Conservation (phyloP, 495 filamentous ascomycete species). For the Aspergillus funiculosus region DNA sequence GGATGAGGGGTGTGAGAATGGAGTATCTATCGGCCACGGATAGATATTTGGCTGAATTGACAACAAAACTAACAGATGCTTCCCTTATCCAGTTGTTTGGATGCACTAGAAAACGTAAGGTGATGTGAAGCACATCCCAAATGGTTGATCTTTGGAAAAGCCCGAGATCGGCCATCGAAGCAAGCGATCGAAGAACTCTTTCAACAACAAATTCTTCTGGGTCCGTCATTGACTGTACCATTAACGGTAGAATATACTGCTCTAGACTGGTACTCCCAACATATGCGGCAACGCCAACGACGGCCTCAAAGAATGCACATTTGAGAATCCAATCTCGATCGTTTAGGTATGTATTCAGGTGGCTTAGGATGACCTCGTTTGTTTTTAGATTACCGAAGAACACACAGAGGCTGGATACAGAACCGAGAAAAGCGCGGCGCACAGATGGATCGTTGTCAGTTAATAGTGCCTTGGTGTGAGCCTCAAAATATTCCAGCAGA, state of each 20-base stretch:
- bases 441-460: conserved; percentile 86
- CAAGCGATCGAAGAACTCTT: conserved; percentile 79
- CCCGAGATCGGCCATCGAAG: conserved; percentile 83
- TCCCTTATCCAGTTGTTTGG: conserved; percentile 94
- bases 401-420: conserved; percentile 85
- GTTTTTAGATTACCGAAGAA: conserved; percentile 88
- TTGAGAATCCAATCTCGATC: conserved; percentile 95
- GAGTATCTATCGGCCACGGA: conserved; percentile 76
- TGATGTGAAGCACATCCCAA: conserved; percentile 79
- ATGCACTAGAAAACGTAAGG: conserved; percentile 81
- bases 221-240: conserved; percentile 95
- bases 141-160: conserved; percentile 77
- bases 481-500: conserved; percentile 72
- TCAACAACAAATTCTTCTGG: conserved; percentile 94
- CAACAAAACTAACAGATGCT: conserved; percentile 75
- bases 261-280: conserved; percentile 82
- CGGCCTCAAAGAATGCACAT: conserved; percentile 92
- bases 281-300: conserved; percentile 88
- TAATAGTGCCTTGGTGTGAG: conserved; percentile 80
- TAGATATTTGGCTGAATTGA: conserved; percentile 68
- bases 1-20: conserved; percentile 71
- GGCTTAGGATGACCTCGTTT: conserved; percentile 89
- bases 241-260: conserved; percentile 91
- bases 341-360: conserved; percentile 96
- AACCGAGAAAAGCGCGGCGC: conserved; percentile 85